Conservation (phyloP, 257 asterid genomes). For the Salvia miltiorrhiza region DNA sequence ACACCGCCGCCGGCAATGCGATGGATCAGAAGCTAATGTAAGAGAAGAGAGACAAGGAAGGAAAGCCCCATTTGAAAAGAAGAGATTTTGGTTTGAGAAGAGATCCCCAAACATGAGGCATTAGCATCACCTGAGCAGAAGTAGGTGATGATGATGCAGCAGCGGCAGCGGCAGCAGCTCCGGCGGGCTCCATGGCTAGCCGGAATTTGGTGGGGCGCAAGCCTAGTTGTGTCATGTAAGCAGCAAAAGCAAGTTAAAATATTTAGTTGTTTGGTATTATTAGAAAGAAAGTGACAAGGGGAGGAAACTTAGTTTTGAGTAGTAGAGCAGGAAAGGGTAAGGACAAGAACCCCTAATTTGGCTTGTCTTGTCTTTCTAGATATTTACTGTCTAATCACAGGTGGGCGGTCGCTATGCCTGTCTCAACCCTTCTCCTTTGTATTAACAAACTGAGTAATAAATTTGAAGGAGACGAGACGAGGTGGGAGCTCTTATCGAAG, state of each 20-base stretch:
- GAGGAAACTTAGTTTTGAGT: background rate
- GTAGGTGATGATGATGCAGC: background rate
- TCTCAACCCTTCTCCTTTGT: too few relatives aligned
- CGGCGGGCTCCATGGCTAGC: constrained; percentile 6
- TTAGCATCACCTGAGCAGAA: constrained; percentile 10
- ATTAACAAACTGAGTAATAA: too few relatives aligned
- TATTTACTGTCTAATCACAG: constrained; percentile 21
- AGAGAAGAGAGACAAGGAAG: constrained; percentile 13
- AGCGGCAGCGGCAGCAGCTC: background rate
- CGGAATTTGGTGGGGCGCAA: background rate
- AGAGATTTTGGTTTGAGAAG: constrained; percentile 8
- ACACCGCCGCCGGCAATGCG: constrained; percentile 33
- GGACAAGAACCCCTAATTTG: constrained; percentile 20
- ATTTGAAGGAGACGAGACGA: too few relatives aligned
- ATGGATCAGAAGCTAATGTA: constrained; percentile 17
- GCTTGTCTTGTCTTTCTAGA: constrained; percentile 21
- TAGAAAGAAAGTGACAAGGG: background rate
- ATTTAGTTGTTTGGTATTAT: background rate
- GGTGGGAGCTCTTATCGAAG: too few relatives aligned
- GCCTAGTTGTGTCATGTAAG: constrained; percentile 14
- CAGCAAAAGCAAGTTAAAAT: background rate
- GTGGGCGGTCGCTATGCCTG: constrained; percentile 4
- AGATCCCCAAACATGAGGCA: background rate
- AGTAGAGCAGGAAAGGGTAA: constrained; percentile 17
- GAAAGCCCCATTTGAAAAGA: constrained; percentile 21